Evolutionary conservation across 2,329 filamentous ascomycete genomes (phyloP), one percentile per base, ranked within the genome.

Genomic region (Thermothelomyces thermophilus): DNA sequence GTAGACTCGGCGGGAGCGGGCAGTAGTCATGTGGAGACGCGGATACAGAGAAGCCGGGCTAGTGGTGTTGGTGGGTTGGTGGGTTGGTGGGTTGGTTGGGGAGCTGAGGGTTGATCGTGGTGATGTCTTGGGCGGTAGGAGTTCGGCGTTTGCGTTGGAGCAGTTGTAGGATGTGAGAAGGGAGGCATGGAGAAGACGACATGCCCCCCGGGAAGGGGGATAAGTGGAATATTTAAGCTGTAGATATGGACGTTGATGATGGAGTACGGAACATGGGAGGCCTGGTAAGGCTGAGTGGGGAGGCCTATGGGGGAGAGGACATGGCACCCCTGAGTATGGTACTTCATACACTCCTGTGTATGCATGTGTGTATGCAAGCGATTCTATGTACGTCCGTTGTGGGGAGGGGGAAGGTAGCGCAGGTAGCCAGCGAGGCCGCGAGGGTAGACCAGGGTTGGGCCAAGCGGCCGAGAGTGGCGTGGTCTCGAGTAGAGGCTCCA

Each of bases 1-100:
- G 47, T 52, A 61, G 43, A 61, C 56, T 22, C 42, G 53, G 22
- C 56, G 59, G 47, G 52, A 51, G 37, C 51, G 55, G 40, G 53
- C 49, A 22, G 53, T 47, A 22, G 52, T 26, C 54, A 56, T 58
- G 41, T 39, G 54, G 33, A 30, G 11, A n/a, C 14, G 7, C 10
- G 17, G 19, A 26, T 22, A n/a, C n/a, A n/a, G 9, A 19, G 42
- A 6, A 22, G 17, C 22, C 30, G 16, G 40, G 26, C 8, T 46
- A 26, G 9, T 24, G 35, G n/a, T 42, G 36, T 20, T 16, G 26
- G 31, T 39, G 31, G 31, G 16, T 37, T n/a, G n/a, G n/a, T n/a
- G n/a, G n/a, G n/a, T n/a, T n/a, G n/a, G n/a, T n/a, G n/a, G 31
- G 28, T 28, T 43, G 34, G 24, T 11, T 8, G 20, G 14, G 19